Evolutionary conservation across 2,329 filamentous ascomycete species (phyloP), one percentile per base, ranked within the genome.

Genomic region (Paecilomyces formosus): DNA sequence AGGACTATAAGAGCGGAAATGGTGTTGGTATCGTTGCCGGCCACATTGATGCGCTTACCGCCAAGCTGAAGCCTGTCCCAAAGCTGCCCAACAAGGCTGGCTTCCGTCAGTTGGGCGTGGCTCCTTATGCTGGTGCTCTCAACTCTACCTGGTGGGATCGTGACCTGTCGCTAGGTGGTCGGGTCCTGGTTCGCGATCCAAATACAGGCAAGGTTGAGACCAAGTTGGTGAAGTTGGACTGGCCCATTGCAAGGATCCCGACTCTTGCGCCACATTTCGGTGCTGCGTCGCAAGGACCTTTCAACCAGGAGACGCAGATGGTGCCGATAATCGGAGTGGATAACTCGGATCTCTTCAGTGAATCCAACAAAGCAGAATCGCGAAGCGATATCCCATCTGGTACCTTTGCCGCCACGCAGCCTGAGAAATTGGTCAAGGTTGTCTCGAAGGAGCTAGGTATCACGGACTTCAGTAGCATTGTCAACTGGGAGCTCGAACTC

Each of bases 401-500:
- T 56, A 85, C 87, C 3, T 99, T 97, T 70, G 82, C 87, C 53
- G 82, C 88, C 49, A 93, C 88, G 0, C 94, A 99, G 73, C 93
- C 94, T 0, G 87, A 89, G 28, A 86, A 87, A 62, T 83, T 99
- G 21, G 91, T 97, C 60, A 86, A 88, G 71, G 85, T 91, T 21
- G 95, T 99, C 68, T 84, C 88, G 7, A 82, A 82, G 13, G 83
- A 94, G 71, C 82, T 97, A n/a, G 85, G 85, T 30, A 84, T 97
- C 61, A 77, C 80, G 56, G 85, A 90, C 61, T 86, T 88, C 71
- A 83, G 81, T 65, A 84, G 82, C 56, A 96, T 99, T 62, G 79
- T 96, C 58, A 95, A 94, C 78, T 99, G 94, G 94, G 94, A 99
- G 71, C 85, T 97, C 39, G 94, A 99, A 77, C 87, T 99, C 31